phyloP scores from a whole-genome alignment of 129 eudicot species.

The Escallonia rubra region DNA sequence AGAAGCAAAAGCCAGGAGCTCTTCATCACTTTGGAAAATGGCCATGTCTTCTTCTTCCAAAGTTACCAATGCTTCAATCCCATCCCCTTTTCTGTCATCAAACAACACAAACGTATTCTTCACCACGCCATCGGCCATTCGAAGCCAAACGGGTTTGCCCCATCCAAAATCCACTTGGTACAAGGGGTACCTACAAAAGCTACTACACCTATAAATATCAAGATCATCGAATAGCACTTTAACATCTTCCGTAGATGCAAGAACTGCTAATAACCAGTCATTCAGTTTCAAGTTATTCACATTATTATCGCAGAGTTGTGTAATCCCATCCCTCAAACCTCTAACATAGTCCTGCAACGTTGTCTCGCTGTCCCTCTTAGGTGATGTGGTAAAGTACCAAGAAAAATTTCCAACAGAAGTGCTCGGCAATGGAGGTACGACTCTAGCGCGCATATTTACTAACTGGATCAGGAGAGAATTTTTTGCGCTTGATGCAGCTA shows the following conservation, averaged over 20 bases:
- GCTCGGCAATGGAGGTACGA: constrained; percentile 10
- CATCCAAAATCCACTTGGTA: constrained; percentile 33
- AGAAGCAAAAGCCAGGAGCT: constrained; percentile 1
- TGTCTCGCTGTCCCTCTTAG: not conserved
- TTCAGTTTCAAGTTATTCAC: not conserved
- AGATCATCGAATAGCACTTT: not conserved
- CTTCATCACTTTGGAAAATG: not conserved
- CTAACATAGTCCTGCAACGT: constrained; percentile 10
- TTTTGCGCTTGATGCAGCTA: constrained; percentile 10
- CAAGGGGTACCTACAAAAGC: constrained; percentile 23
- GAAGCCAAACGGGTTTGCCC: constrained; percentile 31
- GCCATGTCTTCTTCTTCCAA: constrained; percentile 7
- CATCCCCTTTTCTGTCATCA: not conserved
- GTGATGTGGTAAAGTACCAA: constrained; percentile 23
- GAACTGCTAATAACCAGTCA: not conserved
- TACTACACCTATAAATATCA: constrained; percentile 9
- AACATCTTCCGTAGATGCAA: not conserved
- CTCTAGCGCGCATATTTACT: constrained; percentile 25
- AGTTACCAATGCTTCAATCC: not conserved
- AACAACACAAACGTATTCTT: not conserved
- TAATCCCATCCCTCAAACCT: constrained; percentile 17
- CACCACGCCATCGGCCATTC: not conserved
- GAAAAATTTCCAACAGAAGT: constrained; percentile 20
- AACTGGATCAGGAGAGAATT: constrained; percentile 15
- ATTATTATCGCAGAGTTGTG: constrained; percentile 5